Percentiles rank a stretch among this genome's conserved stretches.
These are phyloP conservation scores for Clitocybe nebularis DNA, from an alignment of 1,284 basidiomycete species.

Conservation along the genomic window DNA sequence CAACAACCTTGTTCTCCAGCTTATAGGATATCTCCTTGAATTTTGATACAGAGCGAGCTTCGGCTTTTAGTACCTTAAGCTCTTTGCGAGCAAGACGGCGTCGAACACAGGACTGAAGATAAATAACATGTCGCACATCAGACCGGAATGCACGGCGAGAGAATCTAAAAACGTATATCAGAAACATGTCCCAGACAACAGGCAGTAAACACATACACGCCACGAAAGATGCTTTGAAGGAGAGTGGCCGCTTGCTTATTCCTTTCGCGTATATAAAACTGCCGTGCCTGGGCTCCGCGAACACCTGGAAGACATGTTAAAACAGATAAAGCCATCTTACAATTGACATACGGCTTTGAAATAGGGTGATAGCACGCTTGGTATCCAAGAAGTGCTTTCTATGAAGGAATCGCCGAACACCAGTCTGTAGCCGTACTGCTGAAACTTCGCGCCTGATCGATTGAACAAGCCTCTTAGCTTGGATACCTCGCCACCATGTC, in stretches of 20 bases:
- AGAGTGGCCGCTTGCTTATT: constrained; percentile 65
- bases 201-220: constrained; percentile 60
- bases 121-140: constrained; percentile 76
- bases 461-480: constrained; percentile 73
- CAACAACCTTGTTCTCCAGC: constrained; percentile 99
- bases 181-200: constrained; percentile 8
- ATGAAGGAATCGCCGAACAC: constrained; percentile 71
- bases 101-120: constrained; percentile 90
- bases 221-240: constrained; percentile 86
- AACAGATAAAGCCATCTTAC: background rate
- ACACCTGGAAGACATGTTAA: constrained; percentile 46
- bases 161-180: constrained; percentile 43
- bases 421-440: constrained; percentile 76
- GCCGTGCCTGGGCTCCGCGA: constrained; percentile 79
- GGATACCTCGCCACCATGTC: constrained; percentile 88
- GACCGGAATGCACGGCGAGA: constrained; percentile 59
- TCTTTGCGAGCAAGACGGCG: constrained; percentile 86
- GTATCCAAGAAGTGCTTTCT: constrained; percentile 67
- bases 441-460: constrained; percentile 71
- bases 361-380: constrained; percentile 60
- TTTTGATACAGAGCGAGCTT: constrained; percentile 95
- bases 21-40: constrained; percentile 99
- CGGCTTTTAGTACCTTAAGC: constrained; percentile 78
- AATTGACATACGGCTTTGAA: constrained; percentile 80
- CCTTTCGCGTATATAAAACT: constrained; percentile 58